Base-by-base conservation (phyloP, 345 rosid genomes). In the Citrus sinensis region DNA sequence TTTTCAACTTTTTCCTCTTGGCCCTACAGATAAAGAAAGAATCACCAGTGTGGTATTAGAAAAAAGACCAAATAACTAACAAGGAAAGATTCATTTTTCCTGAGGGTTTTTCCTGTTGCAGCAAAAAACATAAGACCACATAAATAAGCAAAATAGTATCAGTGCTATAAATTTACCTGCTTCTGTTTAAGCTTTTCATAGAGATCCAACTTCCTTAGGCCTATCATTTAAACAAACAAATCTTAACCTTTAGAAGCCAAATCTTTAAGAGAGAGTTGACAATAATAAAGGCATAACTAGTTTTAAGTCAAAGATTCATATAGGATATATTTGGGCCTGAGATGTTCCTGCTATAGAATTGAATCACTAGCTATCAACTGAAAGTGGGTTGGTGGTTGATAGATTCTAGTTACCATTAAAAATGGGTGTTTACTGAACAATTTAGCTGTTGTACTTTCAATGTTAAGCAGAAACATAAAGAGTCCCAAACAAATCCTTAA, bases 151-250 rank as follows among this genome's bases (percentile, higher is more conserved):
- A 27, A 62, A 25, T 64, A n/a, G 25, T 32, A 17, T 2, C 20
- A 46, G 32, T 6, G 17, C 7, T 24, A 61, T 17, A 51, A 71
- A 9, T 60, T 80, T 83, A 85, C 89, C 88, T 82, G 63, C 70
- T 84, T 83, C 71, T 78, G 78, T 54, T 87, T 88, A 68, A 80
- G 88, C 71, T 83, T 82, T 80, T 86, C 90, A 75, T 83, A 82
- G 24, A 73, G 73, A 79, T 88, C 87, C 29, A 83, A 74, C 76
- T 79, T 83, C 56, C 58, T 66, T 67, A 81, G 30, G 68, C 79
- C 89, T 83, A 86, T 55, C 62, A 65, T 17, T 67, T 61, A 70
- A 51, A 30, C 35, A 78, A 76, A 61, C n/a, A 56, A 42, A 67
- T 85, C 61, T 69, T 32, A 66, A 67, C 9, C 49, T 30, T 64